Evolutionary conservation across 257 asterid genomes (phyloP).

Genomic region (Solanum tarapatanum): DNA sequence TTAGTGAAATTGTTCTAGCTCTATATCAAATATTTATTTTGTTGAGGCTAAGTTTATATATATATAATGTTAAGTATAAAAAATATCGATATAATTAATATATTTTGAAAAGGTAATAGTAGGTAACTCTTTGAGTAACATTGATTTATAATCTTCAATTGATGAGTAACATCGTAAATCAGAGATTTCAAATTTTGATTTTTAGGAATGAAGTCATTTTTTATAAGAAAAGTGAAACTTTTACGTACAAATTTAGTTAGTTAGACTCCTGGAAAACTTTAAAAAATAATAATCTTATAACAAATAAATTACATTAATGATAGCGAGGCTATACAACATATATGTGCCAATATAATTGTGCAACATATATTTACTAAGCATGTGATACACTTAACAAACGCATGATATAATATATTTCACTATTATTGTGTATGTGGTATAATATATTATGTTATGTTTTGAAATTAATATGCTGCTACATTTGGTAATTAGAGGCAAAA

Average conservation of each 20-base stretch:
- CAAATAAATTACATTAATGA: no score
- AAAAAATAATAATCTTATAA: no score
- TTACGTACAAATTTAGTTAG: neutral
- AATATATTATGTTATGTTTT: neutral
- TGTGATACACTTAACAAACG: neutral
- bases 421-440: neutral
- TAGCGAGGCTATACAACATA: no score
- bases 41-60: neutral
- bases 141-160: neutral
- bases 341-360: neutral
- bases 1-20: neutral
- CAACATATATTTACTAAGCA: no score
- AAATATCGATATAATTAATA: neutral
- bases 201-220: neutral
- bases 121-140: neutral
- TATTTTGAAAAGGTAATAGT: neutral
- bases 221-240: no score
- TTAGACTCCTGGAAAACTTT: neutral
- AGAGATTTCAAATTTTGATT: neutral
- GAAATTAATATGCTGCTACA: neutral
- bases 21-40: neutral
- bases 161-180: neutral
- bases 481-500: neutral
- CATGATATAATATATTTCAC: no score
- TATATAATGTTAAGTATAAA: neutral